phyloP scores from a whole-genome alignment of 2,329 filamentous ascomycete species.

The Penicillium sp. region DNA sequence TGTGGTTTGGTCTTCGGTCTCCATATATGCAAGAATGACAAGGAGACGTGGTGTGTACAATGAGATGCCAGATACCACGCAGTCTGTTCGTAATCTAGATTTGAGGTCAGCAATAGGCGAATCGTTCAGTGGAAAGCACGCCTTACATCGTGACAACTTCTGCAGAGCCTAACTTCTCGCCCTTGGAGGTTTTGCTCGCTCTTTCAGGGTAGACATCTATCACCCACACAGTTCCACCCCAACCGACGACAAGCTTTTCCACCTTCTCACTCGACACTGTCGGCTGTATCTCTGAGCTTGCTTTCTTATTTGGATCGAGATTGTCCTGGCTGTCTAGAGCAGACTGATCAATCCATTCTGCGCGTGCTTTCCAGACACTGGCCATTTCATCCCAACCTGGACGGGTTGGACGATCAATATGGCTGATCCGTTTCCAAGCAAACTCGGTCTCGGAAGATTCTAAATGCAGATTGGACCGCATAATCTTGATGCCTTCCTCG shows the following conservation, averaged over 20 bases:
- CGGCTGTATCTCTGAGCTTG: constrained; percentile 42
- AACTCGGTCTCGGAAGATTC: constrained; percentile 72
- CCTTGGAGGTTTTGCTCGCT: constrained; percentile 62
- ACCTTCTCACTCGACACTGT: constrained; percentile 42
- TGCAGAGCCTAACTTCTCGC: constrained; percentile 71
- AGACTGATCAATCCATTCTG: constrained; percentile 88
- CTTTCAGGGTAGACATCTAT: constrained; percentile 80
- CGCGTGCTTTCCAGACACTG: constrained; percentile 84
- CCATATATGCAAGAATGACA: constrained; percentile 86
- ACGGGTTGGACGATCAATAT: constrained; percentile 82
- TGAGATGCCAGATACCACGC: constrained; percentile 94
- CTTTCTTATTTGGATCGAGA: constrained; percentile 26
- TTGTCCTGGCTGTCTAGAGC: constrained; percentile 70
- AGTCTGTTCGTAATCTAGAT: constrained; percentile 81
- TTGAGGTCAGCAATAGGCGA: constrained; percentile 26
- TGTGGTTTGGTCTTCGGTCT: constrained; percentile 66
- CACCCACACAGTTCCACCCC: constrained; percentile 95
- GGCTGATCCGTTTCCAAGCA: constrained; percentile 91
- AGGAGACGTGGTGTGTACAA: constrained; percentile 90
- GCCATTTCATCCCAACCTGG: constrained; percentile 96
- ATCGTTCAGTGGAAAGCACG: background rate
- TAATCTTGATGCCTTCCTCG: constrained; percentile 95
- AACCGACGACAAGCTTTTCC: constrained; percentile 86
- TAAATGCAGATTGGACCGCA: constrained; percentile 81
- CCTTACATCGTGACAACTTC: constrained; percentile 90